Base-by-base conservation (phyloP, 352 stramenopile genomes). In the Phytophthora pini region DNA sequence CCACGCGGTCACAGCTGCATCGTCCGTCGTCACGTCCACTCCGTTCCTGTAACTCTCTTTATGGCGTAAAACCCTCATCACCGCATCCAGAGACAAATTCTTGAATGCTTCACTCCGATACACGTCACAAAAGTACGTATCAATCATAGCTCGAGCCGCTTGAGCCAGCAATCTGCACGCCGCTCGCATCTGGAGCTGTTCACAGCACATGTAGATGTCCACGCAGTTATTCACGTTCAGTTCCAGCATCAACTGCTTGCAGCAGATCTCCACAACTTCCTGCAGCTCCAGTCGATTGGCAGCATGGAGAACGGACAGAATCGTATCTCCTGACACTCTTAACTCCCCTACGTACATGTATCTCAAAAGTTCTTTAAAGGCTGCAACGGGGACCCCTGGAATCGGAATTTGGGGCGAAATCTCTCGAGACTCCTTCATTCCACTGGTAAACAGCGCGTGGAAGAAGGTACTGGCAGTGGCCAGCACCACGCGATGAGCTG, bases 321-420 rank as follows among this genome's bases (percentile, higher is more conserved):
- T 87, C 27, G 81, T 88, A 39, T 89, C 79, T 22, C 79, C 80
- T 1, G 63, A 71, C 20, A 91, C 64, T 7, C 50, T 38, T 34
- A 93, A 64, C 67, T 90, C 76, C 7, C 84, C 84, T 8, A 82
- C 41, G 49, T 93, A 93, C 76, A 93, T 89, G 63, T 83, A 93
- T 57, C 65, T 61, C 15, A 93, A 40, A 6, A 93, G 63, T 55
- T 82, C 72, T 1, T 63, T 61, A 27, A 93, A 79, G 20, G 80
- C 80, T 1, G 55, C 41, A 36, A 63, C 43, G 26, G 87, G 69
- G n/a, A 89, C 57, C 4, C 77, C 80, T 46, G 82, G 70, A 17
- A 93, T 67, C n/a, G 83, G 72, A 51, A 93, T 70, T 38, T 74
- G 58, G 15, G 65, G 56, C 22, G 62, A 69, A 24, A 29, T 1